phyloP scores from a whole-genome alignment of 306 rosid genomes.

The Clitoria ternatea region DNA sequence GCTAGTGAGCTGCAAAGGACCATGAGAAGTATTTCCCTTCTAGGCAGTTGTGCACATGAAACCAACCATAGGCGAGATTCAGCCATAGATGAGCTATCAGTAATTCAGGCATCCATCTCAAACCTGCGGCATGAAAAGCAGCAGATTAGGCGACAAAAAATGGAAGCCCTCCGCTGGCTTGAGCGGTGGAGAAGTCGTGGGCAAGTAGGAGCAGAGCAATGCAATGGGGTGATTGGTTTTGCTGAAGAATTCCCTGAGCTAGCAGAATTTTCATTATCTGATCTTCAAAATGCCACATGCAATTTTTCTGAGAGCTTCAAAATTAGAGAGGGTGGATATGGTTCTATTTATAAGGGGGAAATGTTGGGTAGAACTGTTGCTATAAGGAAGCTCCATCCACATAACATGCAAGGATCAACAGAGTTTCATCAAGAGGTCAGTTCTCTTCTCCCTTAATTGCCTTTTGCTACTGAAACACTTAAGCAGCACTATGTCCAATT shows the following conservation, averaged over 20 bases:
- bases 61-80: conserved; percentile 53
- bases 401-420: conserved; percentile 55
- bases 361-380: conserved; percentile 77
- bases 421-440: conserved; percentile 78
- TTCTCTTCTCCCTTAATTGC: background rate
- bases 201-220: conserved; percentile 48
- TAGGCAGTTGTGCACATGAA: conserved; percentile 54
- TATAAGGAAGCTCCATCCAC: conserved; percentile 58
- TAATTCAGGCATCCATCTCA: conserved; percentile 65
- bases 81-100: conserved; percentile 48
- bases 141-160: conserved; percentile 56
- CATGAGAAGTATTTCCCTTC: conserved; percentile 56
- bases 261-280: conserved; percentile 62
- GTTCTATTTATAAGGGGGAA: conserved; percentile 83
- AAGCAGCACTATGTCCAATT: background rate
- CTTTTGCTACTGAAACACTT: conserved; percentile 9
- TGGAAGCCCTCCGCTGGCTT: conserved; percentile 66
- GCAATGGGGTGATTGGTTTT: conserved; percentile 41
- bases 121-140: conserved; percentile 60
- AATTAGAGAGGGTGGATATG: conserved; percentile 62
- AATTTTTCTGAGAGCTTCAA: conserved; percentile 78
- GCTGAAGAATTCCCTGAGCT: conserved; percentile 48
- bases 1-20: conserved; percentile 45
- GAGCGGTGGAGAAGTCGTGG: conserved; percentile 61
- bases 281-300: conserved; percentile 75